Percentiles rank a stretch among this genome's conserved stretches.
Conservation (phyloP, 2,329 filamentous ascomycete species). For the Dothistroma septosporum region DNA sequence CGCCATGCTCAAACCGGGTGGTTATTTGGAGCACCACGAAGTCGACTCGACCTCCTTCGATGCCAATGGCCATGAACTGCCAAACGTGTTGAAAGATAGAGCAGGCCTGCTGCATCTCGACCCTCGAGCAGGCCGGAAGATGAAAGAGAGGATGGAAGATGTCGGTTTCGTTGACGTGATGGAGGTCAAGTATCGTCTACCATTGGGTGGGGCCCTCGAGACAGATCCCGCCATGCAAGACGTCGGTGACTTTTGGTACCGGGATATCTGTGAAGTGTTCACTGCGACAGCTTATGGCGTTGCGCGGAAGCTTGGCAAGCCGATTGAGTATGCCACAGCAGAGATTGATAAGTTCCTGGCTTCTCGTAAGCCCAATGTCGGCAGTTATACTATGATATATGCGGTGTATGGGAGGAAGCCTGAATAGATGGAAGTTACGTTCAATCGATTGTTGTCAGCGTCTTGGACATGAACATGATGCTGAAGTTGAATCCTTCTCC, state of each 20-base stretch:
- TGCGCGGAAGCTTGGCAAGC: not conserved
- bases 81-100: not conserved
- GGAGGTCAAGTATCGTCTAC: not conserved
- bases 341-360: not conserved
- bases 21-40: slow-evolving; percentile 21
- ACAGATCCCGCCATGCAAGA: not conserved
- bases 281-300: not conserved
- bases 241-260: not conserved
- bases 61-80: not conserved
- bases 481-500: slow-evolving; percentile 18
- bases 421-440: not conserved
- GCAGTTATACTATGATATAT: not conserved
- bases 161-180: not conserved
- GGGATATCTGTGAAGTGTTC: not conserved
- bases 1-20: slow-evolving; percentile 15
- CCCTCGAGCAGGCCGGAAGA: not conserved
- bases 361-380: not conserved
- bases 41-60: slow-evolving; percentile 14
- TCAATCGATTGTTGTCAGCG: not conserved
- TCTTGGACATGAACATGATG: slow-evolving; percentile 15
- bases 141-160: not conserved
- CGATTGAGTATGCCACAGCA: not conserved
- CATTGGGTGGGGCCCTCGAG: not conserved
- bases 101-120: not conserved
- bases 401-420: not conserved